Evolutionary conservation across 306 rosid species (phyloP).

Genomic region (Lathyrus oleraceus): DNA sequence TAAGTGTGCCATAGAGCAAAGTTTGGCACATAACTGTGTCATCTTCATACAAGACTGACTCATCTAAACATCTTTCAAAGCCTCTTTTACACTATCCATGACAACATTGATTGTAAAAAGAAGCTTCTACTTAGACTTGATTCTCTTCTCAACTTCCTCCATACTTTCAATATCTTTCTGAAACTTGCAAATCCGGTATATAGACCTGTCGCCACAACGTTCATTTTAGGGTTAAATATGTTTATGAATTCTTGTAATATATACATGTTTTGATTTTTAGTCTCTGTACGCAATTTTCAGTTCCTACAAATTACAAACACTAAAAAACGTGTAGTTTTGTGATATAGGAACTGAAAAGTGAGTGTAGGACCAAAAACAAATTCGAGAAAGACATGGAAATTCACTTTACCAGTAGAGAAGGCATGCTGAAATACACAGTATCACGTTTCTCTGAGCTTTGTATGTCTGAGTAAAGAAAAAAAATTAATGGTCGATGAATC

Average conservation of each 20-base stretch:
- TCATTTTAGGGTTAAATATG: neutral
- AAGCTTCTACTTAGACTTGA: slow-evolving; percentile 61
- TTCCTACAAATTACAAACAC: neutral
- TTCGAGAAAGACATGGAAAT: slow-evolving; percentile 1
- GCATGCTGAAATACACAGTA: slow-evolving; percentile 71
- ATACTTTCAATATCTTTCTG: slow-evolving; percentile 69
- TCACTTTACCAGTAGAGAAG: slow-evolving; percentile 82
- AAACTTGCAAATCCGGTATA: slow-evolving; percentile 69
- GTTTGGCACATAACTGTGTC: slow-evolving; percentile 12
- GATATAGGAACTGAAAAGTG: neutral
- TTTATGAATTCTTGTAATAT: neutral
- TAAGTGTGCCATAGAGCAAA: neutral
- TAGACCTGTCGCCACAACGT: slow-evolving; percentile 53
- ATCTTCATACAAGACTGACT: slow-evolving; percentile 33
- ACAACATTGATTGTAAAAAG: slow-evolving; percentile 1
- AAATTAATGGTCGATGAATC: slow-evolving; percentile 30
- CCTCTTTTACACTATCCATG: slow-evolving; percentile 18
- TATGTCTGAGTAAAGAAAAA: slow-evolving; percentile 54
- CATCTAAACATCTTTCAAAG: slow-evolving; percentile 29
- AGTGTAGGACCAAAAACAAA: neutral
- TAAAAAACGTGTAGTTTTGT: neutral
- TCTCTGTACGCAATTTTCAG: neutral
- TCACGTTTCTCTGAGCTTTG: slow-evolving; percentile 92
- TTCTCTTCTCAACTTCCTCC: slow-evolving; percentile 92
- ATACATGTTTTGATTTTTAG: neutral